Percentiles rank a stretch among this genome's conserved stretches.
These are phyloP conservation scores for Microbotryum lychnidis-dioicae DNA, from an alignment of 1,284 basidiomycete species.

Conservation along the genomic window DNA sequence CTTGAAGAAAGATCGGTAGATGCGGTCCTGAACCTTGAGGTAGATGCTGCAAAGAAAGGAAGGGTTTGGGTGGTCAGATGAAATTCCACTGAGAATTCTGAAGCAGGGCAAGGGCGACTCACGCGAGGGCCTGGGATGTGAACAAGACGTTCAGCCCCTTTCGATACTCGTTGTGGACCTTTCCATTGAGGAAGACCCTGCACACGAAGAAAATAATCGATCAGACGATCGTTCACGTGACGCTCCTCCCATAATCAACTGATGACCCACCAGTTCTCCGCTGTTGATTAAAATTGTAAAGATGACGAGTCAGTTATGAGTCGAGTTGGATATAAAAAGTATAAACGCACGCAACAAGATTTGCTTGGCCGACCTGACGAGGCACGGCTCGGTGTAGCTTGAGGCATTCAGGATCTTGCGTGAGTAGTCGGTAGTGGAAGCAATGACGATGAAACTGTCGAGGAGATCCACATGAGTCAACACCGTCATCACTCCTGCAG, in stretches of 20 bases:
- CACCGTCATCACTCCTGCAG: not conserved
- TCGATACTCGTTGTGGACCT: conserved; percentile 88
- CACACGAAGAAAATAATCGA: not conserved
- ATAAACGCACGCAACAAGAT: conserved; percentile 52
- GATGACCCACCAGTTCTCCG: conserved; percentile 74
- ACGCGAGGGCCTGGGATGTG: conserved; percentile 87
- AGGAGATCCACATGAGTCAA: not conserved
- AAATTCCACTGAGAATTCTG: not conserved
- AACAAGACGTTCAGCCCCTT: conserved; percentile 85
- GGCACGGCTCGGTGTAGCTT: conserved; percentile 78
- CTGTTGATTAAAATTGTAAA: not conserved
- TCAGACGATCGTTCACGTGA: not conserved
- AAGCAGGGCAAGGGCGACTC: conserved; percentile 37
- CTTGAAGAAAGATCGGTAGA: conserved; percentile 54
- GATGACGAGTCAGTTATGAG: not conserved
- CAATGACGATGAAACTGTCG: conserved; percentile 91
- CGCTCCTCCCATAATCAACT: not conserved
- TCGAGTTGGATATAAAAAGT: not conserved
- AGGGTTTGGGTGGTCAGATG: not conserved
- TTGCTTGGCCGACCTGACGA: conserved; percentile 86
- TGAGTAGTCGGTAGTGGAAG: conserved; percentile 78
- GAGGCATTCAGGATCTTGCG: conserved; percentile 92
- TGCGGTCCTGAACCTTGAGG: conserved; percentile 73
- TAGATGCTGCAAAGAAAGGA: conserved; percentile 57
- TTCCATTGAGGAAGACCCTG: conserved; percentile 95